Evolutionary conservation across 495 filamentous ascomycete species (phyloP).

Genomic region (Terfezia claveryi): DNA sequence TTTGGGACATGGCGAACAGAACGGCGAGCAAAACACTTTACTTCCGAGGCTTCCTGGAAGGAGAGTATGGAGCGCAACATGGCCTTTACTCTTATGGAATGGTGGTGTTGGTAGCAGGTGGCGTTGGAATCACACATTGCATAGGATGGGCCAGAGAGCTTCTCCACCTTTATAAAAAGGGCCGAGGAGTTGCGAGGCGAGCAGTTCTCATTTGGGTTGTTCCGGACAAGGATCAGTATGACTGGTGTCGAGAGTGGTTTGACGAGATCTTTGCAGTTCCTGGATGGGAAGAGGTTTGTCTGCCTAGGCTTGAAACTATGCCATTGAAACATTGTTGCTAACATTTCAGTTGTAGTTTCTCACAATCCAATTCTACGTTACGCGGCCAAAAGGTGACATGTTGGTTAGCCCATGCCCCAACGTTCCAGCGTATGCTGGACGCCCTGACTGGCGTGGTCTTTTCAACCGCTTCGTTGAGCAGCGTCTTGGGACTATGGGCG

Average conservation of each 20-base stretch:
- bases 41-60: constrained; percentile 47
- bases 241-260: constrained; percentile 93
- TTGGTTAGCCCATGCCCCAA: constrained; percentile 20
- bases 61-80: constrained; percentile 69
- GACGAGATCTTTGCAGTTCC: constrained; percentile 62
- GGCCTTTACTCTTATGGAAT: constrained; percentile 77
- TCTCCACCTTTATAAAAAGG: constrained; percentile 46
- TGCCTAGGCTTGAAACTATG: constrained; percentile 43
- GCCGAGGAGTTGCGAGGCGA: constrained; percentile 56
- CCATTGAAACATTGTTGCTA: constrained; percentile 37
- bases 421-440: not conserved
- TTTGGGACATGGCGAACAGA: constrained; percentile 39
- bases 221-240: constrained; percentile 62
- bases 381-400: constrained; percentile 58
- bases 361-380: constrained; percentile 68
- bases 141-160: constrained; percentile 71
- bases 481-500: constrained; percentile 72
- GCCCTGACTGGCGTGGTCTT: not conserved
- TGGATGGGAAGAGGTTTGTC: constrained; percentile 73
- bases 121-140: constrained; percentile 86
- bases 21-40: constrained; percentile 20
- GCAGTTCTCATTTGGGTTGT: constrained; percentile 80
- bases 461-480: constrained; percentile 53
- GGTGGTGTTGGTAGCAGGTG: constrained; percentile 70
- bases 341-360: constrained; percentile 22